Evolutionary conservation across 257 asterid species (phyloP), one percentile per base, ranked within the genome.

Genomic region (Solanum chiquidenum): DNA sequence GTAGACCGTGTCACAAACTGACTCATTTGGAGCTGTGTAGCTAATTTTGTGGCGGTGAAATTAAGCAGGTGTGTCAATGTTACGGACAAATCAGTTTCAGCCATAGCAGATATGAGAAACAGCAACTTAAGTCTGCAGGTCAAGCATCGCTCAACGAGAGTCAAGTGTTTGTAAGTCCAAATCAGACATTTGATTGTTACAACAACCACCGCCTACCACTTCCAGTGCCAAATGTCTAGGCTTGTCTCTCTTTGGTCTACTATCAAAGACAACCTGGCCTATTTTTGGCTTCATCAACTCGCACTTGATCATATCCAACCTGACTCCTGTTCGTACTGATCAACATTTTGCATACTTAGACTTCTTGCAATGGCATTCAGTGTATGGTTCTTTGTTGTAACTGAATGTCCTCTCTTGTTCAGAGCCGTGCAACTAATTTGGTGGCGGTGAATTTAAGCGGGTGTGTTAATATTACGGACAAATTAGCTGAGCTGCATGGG

Each of bases 131-230:
- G 8, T 62, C 79, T 38, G 88, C 82, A 52, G 87, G 89, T 85
- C 87, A 85, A 12, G 44, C 84, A 73, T 87, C 52, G 76, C 85
- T 13, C 82, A 73, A 87, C 37, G 91, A 79, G 87, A 83, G 71
- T 82, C 90, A 64, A 42, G 16, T 69, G 75, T 85, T 87, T 66
- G 88, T 58, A 58, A 58, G 75, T 46, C 44, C 88, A 89, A 46
- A 83, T 77, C 69, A 86, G 38, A 89, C 87, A 12, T 84, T 31
- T 84, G 85, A 89, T 83, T 83, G 88, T 87, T 86, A 91, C 94
- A 88, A 68, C 92, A 91, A 86, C 84, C 93, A 42, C 64, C 86
- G 87, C 71, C 73, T 46, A 72, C 87, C 90, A 83, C 90, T 75
- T 46, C 9, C n/a, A 6, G 64, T 55, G 64, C 64, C n/a, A 55